Base-by-base conservation (phyloP, 441 rosid genomes). In the Eruca vesicaria region DNA sequence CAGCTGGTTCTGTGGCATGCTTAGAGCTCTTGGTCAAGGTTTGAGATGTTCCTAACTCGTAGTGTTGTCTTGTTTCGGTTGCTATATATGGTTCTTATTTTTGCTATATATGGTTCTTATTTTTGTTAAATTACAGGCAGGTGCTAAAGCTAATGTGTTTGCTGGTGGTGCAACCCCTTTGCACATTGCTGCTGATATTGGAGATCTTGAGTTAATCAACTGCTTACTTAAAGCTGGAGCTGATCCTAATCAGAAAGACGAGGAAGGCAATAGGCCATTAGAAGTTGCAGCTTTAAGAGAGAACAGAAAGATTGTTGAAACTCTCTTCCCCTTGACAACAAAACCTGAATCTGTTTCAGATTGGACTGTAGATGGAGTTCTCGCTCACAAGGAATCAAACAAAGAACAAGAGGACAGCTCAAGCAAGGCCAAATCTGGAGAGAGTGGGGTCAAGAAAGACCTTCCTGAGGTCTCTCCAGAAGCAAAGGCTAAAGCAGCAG, bases 91-190 rank as follows among this genome's bases (percentile, higher is more conserved):
- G 32, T 23, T 48, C 35, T 38, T 78, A 21, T 16, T 80, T 23
- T 56, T 23, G 43, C 48, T 56, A n/a, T 38, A 60, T 36, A 38
- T 72, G 32, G 32, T 23, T 48, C 35, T 38, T 78, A 21, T 16
- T 80, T 23, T 61, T n/a, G n/a, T n/a, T 68, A 56, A 28, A 71
- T 14, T 79, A 84, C 84, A 95, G 97, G 94, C 89, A 5, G 98
- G 95, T 80, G 98, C 90, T 59, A 82, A 87, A 45, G 98, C 86
- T 55, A 91, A 95, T 68, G 75, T 91, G 69, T 72, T 66, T 75
- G 94, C 97, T 80, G 96, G 98, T 78, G 98, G 98, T 72, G 93
- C 96, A 66, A 95, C 97, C 35, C 93, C 98, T 11, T 82, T 95
- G 88, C 98, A 95, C 71, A 86, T 91, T 80, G 97, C 98, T 7